These are phyloP conservation scores for Circinella umbellata DNA, from an alignment of 371 early-diverging fungal species.

Conservation along the genomic window DNA sequence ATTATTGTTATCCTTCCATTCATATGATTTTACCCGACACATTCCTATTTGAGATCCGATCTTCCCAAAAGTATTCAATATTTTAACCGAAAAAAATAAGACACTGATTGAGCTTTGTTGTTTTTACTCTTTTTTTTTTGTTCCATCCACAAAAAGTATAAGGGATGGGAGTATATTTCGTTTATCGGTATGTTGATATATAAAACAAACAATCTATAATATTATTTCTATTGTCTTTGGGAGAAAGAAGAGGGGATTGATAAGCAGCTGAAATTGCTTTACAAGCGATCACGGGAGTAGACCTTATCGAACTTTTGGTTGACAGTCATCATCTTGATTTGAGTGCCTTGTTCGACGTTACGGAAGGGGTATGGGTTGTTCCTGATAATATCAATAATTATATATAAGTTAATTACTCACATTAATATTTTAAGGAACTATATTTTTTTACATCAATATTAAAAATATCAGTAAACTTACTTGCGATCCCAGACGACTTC, in stretches of 20 bases:
- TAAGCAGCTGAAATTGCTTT: constrained; percentile 12
- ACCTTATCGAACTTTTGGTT: constrained; percentile 59
- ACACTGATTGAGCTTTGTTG: no score
- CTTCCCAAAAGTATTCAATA: no score
- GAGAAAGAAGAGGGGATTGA: background rate
- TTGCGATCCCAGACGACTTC: constrained; percentile 59
- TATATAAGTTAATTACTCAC: background rate
- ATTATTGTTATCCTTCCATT: no score
- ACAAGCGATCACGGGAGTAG: constrained; percentile 41
- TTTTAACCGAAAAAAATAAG: no score
- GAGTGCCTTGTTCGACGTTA: constrained; percentile 57
- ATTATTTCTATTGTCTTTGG: background rate
- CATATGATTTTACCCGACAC: no score
- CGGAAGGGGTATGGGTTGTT: constrained; percentile 62
- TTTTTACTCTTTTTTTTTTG: background rate
- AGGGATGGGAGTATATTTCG: background rate
- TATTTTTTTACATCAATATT: background rate
- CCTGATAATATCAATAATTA: background rate
- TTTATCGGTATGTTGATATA: background rate
- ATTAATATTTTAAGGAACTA: no score
- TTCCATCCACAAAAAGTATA: background rate
- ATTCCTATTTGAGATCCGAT: no score
- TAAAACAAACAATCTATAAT: constrained; percentile 3
- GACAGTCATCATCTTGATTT: constrained; percentile 58
- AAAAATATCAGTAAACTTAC: background rate